Evolutionary conservation across 2,329 filamentous ascomycete species (phyloP), one percentile per base, ranked within the genome.

Genomic region (Mycosphaerella arachidis): DNA sequence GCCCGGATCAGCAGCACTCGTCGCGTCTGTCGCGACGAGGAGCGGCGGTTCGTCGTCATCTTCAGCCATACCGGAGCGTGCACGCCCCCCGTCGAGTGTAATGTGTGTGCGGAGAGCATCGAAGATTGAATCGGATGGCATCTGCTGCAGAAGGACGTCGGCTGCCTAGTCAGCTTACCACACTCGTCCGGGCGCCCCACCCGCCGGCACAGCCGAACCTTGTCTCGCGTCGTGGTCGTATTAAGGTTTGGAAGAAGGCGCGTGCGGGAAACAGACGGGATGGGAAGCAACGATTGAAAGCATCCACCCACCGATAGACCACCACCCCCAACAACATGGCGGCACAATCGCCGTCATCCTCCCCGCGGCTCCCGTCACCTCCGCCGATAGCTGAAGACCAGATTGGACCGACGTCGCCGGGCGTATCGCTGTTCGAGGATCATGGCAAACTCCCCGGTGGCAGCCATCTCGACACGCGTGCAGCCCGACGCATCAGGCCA

Each of bases 371-470:
- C 55, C 94, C 94, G 61, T 97, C 92, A 76, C 94, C 94, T 62
- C 94, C 94, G 60, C 94, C 94, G 35, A 88, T 95, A 59, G 91
- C 93, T 63, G 94, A 99, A 77, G 94, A 96, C 67, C 93, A 97
- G 78, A 87, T 96, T 64, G 89, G 86, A 7, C 88, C 89, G 58
- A 86, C 86, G 70, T 94, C 91, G 53, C 91, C 91, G 1, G 79
- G 87, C 64, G 82, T 86, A 53, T 75, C 87, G 72, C 72, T 84
- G 69, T 76, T 84, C 78, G 80, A 82, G 66, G 84, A 81, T 73
- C 84, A 83, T 75, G 86, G 69, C 77, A 81, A 71, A 69, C 77
- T 60, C 86, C 71, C 86, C 86, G 56, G 75, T 70, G 68, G 73
- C 82, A 82, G 74, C 70, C 81, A 81, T 65, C 81, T 87, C 67